Evolutionary conservation across 2,329 filamentous ascomycete genomes (phyloP), one percentile per base, ranked within the genome.

Genomic region (Diaporthe citrichinensis): DNA sequence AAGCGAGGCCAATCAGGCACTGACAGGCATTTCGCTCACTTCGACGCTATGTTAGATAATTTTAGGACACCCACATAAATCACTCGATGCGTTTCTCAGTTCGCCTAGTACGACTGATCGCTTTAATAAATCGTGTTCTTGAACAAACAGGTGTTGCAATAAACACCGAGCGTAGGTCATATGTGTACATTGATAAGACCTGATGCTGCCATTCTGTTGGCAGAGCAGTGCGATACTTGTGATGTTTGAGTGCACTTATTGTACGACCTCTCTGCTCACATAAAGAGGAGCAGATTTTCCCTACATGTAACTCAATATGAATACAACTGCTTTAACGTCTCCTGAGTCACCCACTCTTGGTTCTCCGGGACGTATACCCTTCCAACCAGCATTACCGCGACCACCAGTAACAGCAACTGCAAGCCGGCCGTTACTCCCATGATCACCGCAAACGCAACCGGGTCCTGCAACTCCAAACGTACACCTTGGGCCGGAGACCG

Each of bases 391-490:
- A 51, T 6, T 2, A 51, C 31, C 31, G 62, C 62, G 15, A 51
- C 44, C 23, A 51, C 12, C 28, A 28, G 14, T n/a, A 67, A 49
- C 20, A 67, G 14, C 31, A 67, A n/a, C 23, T 67, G 44, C 62
- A 67, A 51, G 20, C 62, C 62, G 5, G 44, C 62, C 44, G 41
- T 46, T 2, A 36, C 20, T 9, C 62, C 62, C 28, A 51, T 15
- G 23, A 67, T 51, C 44, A 51, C 62, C 44, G 62, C 62, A 23
- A 67, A 67, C 28, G 62, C 44, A 36, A 51, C 44, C 44, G 44
- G 62, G 20, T 49, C 12, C 62, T 67, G 44, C 8, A 67, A n/a
- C 28, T 67, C 44, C 44, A 67, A 12, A 17, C 44, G 62, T 31
- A 67, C 62, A 9, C 62, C 62, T 10, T 67, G 62, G 1, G 62